Base-by-base conservation (phyloP, 2,329 filamentous ascomycete species). In the Aspergillus melleus region DNA sequence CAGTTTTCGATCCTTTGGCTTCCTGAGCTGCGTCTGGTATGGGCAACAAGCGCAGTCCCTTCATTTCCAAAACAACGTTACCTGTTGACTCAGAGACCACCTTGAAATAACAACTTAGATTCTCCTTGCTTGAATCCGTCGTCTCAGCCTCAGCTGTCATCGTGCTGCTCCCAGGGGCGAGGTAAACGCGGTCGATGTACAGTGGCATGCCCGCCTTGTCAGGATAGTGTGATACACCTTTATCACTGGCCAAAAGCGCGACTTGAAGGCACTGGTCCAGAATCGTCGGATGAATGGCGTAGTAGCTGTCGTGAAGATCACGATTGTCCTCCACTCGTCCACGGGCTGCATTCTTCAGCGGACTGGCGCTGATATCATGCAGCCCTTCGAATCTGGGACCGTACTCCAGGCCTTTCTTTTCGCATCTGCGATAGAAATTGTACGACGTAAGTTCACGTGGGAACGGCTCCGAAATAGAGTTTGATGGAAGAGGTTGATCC, bases 231-330 rank as follows among this genome's bases (percentile, higher is more conserved):
- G 53, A 55, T 2, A 55, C 53, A 20, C 53, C 53, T 22, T 55
- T 55, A 22, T 49, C 46, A 49, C 53, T 49, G 4, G 61, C 58
- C 39, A 61, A 46, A 1, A 57, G 39, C 9, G 57, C 10, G 12
- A 61, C 24, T 24, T 63, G 61, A 32, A 63, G 42, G 22, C 46
- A 47, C 46, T 63, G 61, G 46, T 63, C 61, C 20, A 61, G 58
- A 0, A 57, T 30, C 2, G 58, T 59, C 4, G 61, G 61, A 57
- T 63, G 57, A 9, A 59, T 55, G 24, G 53, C n/a, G 20, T 49
- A 39, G 10, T 59, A 55, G n/a, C 32, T 42, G 22, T 32, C 22
- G n/a, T 36, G 52, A 30, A 24, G 52, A 9, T 30, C 22, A 14
- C 14, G 52, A 26, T 55, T 11, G 22, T 55, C 53, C 10, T 49